A percentile compares a stretch with the other conserved stretches of the same genome.
These are phyloP conservation scores for Carex scoparia DNA, from an alignment of 176 grass and related monocot genomes.

Conservation along the genomic window DNA sequence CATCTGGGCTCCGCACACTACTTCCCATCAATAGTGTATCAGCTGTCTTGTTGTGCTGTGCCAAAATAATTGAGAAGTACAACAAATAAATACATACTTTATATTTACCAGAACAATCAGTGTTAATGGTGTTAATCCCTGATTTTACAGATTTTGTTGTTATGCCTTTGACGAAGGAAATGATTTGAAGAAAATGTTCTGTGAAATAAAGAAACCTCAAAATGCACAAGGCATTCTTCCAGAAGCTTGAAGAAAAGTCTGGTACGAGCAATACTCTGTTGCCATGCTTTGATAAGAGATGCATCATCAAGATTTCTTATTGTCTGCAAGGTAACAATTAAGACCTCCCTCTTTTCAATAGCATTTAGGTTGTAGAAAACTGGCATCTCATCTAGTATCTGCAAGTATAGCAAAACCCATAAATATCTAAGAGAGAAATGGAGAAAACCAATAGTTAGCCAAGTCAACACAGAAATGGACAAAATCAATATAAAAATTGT, in stretches of 20 bases:
- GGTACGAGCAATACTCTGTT: conserved; percentile 93
- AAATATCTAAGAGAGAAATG: conserved; percentile 7
- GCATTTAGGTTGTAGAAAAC: conserved; percentile 97
- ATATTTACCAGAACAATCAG: background rate
- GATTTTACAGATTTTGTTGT: background rate
- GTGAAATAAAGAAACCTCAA: conserved; percentile 57
- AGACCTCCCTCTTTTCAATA: conserved; percentile 92
- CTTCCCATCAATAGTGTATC: conserved; percentile 77
- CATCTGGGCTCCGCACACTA: conserved; percentile 88
- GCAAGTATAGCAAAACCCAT: conserved; percentile 34
- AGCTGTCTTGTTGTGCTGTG: conserved; percentile 83
- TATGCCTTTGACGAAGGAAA: background rate
- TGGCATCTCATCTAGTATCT: conserved; percentile 99
- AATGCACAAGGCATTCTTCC: conserved; percentile 94
- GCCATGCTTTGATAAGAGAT: conserved; percentile 98
- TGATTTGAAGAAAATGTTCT: conserved; percentile 11
- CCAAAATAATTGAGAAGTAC: conserved; percentile 24
- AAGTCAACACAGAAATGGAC: background rate
- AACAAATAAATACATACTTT: conserved; percentile 6
- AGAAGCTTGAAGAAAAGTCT: conserved; percentile 99
- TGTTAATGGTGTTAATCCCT: background rate
- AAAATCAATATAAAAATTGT: background rate
- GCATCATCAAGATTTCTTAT: conserved; percentile 93
- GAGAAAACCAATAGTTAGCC: background rate
- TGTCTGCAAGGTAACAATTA: conserved; percentile 95